phyloP scores from a whole-genome alignment of 2,329 filamentous ascomycete genomes.

The Hypoxylon sp. region DNA sequence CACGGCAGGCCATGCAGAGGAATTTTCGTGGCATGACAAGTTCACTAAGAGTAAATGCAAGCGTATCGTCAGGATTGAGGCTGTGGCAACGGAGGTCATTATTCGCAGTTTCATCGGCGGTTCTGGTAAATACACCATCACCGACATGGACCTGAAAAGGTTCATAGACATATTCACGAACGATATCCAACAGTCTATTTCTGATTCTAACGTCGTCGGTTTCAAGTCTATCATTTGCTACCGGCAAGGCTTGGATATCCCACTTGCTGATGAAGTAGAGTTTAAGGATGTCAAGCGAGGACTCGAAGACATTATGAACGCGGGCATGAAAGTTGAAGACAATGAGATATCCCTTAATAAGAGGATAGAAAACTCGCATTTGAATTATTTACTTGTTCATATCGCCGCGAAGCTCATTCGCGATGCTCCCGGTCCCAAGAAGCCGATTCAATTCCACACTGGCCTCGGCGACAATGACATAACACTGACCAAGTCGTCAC shows the following conservation, averaged over 20 bases:
- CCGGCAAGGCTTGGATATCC: constrained; percentile 78
- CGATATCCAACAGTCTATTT: constrained; percentile 69
- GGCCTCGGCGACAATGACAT: constrained; percentile 87
- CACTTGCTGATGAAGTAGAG: constrained; percentile 56
- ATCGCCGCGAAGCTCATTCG: constrained; percentile 72
- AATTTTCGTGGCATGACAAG: constrained; percentile 74
- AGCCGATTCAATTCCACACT: constrained; percentile 88
- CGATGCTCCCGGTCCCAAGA: constrained; percentile 64
- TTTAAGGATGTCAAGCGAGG: constrained; percentile 59
- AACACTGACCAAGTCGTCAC: constrained; percentile 76
- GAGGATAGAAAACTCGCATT: constrained; percentile 71
- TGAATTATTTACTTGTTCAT: constrained; percentile 80
- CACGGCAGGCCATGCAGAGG: constrained; percentile 67
- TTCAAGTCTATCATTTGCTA: constrained; percentile 92
- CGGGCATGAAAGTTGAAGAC: constrained; percentile 48
- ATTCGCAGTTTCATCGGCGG: constrained; percentile 59
- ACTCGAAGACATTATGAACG: constrained; percentile 56
- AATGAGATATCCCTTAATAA: constrained; percentile 55
- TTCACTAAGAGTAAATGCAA: constrained; percentile 76
- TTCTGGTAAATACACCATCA: constrained; percentile 52
- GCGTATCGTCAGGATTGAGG: constrained; percentile 84
- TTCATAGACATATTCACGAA: constrained; percentile 66
- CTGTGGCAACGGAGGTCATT: constrained; percentile 75
- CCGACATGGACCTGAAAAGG: constrained; percentile 51
- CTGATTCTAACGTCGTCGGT: constrained; percentile 77